Evolutionary conservation across 2,329 filamentous ascomycete genomes (phyloP), one percentile per base, ranked within the genome.

Genomic region (Pestalotiopsis sp.): DNA sequence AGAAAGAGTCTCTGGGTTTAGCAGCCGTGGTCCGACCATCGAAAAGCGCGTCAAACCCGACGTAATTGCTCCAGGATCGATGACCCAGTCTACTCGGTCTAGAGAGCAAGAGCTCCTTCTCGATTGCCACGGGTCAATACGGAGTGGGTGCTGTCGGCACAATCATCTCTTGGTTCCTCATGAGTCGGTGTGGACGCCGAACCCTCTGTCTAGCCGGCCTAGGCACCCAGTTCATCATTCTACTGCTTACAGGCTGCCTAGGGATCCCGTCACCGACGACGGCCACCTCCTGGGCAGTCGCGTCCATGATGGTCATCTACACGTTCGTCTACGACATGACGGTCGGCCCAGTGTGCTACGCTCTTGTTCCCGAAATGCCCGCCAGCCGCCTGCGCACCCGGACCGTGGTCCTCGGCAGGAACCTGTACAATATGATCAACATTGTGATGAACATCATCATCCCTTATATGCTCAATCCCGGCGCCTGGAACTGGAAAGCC

Each of bases 341-440:
- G 0, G 94, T 97, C 64, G 94, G 94, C 52, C 96, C 94, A 0
- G 93, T 97, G 6, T 94, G 92, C 80, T 97, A 97, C 82, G 96
- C 93, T 0, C 87, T 97, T 11, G 94, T 97, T 4, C 89, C 92
- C 1, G 94, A 97, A 79, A 81, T 97, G 23, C 94, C 93, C 0
- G 94, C 93, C 0, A 89, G 93, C 17, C 88, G 94, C 1, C 86
- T 98, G 39, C 92, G 56, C 13, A 61, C 12, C 17, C 59, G 82
- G 73, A 82, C 69, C 11, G 69, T 70, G 23, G 69, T 66, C 25
- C 52, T 67, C 31, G 69, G 66, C 17, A 63, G 69, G 12, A 79
- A 78, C 61, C 70, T 75, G 17, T 83, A 82, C 75, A 80, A 83
- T 63, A 70, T 83, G n/a, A 71, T 75, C 65, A 78, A 76, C 67